A percentile compares a stretch with the other conserved stretches of the same genome.
Evolutionary conservation across 2,329 filamentous ascomycete genomes (phyloP).

Genomic region (Fusarium secorum): DNA sequence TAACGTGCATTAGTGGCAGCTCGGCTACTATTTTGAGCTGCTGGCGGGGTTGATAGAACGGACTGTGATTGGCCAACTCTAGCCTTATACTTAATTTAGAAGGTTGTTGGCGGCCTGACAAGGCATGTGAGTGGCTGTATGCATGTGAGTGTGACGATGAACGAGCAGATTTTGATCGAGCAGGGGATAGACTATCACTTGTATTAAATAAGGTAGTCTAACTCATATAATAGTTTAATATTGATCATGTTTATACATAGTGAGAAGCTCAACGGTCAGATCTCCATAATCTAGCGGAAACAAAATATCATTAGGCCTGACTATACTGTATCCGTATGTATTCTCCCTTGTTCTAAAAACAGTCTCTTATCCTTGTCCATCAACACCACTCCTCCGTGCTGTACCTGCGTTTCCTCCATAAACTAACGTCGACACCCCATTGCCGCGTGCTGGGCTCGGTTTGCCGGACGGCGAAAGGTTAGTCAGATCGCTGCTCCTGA

Average conservation of each 20-base stretch:
- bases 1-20: conserved; percentile 39
- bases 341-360: conserved; percentile 21
- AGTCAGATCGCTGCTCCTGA: conserved; percentile 10
- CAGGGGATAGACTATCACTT: not conserved
- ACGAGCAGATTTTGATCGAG: conserved; percentile 22
- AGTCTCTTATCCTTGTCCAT: conserved; percentile 7
- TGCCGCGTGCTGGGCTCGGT: no score
- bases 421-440: not conserved
- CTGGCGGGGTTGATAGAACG: conserved; percentile 9
- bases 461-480: no score
- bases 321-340: not conserved
- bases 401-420: conserved; percentile 11
- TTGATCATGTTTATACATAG: not conserved
- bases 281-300: not conserved
- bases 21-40: conserved; percentile 29
- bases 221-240: not conserved
- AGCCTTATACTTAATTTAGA: conserved; percentile 32
- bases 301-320: not conserved
- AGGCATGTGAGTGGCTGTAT: conserved; percentile 25
- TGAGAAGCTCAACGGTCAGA: not conserved
- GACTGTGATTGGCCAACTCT: conserved; percentile 15
- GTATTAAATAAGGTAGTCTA: not conserved
- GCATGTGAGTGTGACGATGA: conserved; percentile 24
- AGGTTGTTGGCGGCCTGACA: conserved; percentile 13
- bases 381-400: not conserved